Base-by-base conservation (phyloP, 495 filamentous ascomycete species). In the Hyphodiscus hymeniophilus region DNA sequence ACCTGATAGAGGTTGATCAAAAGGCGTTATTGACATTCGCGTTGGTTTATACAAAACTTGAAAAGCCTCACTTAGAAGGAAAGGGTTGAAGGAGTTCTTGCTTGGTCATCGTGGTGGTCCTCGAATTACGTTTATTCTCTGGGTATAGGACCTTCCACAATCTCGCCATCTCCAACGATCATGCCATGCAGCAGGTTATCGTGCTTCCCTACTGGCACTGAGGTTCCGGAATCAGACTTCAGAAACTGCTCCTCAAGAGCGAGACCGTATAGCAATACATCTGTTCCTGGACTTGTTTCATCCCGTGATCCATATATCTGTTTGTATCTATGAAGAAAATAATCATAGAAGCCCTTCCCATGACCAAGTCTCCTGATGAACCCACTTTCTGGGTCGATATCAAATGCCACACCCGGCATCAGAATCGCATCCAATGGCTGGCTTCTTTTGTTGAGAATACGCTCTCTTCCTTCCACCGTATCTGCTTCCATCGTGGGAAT, bases 271-370 rank as follows among this genome's bases (percentile, higher is more conserved):
- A 89, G 63, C 61, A 71, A 66, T 66, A 71, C 60, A 65, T 64
- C 66, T 59, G 50, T 53, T 63, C 56, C 62, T 60, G 52, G 81
- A 82, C 46, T 70, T 45, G 68, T 50, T 35, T 64, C 59, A 58
- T 63, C 51, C 50, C 63, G 65, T 47, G 62, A 63, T 45, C 62
- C 60, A 48, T 60, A 54, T 57, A 66, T 66, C 52, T 68, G 62
- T 32, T 67, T 68, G 66, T 89, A 94, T 57, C 80, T 77, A 48
- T 81, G 72, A 61, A 98, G 65, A 64, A 94, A 98, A 67, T 78
- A 81, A 66, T 98, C 92, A 76, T 97, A 98, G 66, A 89, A 98
- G 38, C 94, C 92, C 71, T 87, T 95, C 43, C 92, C 92, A 71
- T 98, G 94, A 7, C 92, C 92, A 10, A 96, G 71, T 60, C 92